Evolutionary conservation across 2,329 filamentous ascomycete species (phyloP), one percentile per base, ranked within the genome.

Genomic region (Aspergillus viridinutans): DNA sequence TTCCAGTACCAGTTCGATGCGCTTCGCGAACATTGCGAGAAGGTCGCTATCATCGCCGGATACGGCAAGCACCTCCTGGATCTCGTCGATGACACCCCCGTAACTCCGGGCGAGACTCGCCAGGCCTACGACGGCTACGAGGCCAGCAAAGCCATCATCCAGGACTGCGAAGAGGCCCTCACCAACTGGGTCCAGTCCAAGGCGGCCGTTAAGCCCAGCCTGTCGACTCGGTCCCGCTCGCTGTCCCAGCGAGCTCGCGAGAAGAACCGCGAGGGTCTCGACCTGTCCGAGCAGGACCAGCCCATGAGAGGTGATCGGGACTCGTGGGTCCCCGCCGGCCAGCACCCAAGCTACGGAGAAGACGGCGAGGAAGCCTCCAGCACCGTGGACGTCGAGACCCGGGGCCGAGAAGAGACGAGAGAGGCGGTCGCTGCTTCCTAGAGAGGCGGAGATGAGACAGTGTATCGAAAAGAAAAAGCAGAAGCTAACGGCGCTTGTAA

Each of bases 1-100:
- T 99, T 97, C 80, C 90, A 88, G 54, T 99, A 97, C 80, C 94
- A 99, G 74, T 99, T 99, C 69, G 93, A 99, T 72, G 94, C 94
- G 47, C 86, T 99, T 64, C 90, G 91, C 60, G 94, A 99, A 81
- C 94, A 97, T 79, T 94, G 90, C 75, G 94, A 99, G 79, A 99
- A 99, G 82, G 85, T 97, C 25, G 94, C 94, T 71, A 95, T 99
- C 73, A 96, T 99, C 70, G 94, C 94, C 43, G 92, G 93, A 58
- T 99, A 91, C 75, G 94, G 94, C 70, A 99, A 97, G 83, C 94
- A 99, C 74, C 84, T 99, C n/a, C 84, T 99, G 47, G 92, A 97
- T 76, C 84, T 99, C 49, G 88, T 99, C 64, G 94, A 99, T 72
- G 94, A 99, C 73, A 95, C 90, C 6, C 94, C 94, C 1, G 94